Evolutionary conservation across 129 eudicot genomes (phyloP).

Genomic region (Tagetes patula): DNA sequence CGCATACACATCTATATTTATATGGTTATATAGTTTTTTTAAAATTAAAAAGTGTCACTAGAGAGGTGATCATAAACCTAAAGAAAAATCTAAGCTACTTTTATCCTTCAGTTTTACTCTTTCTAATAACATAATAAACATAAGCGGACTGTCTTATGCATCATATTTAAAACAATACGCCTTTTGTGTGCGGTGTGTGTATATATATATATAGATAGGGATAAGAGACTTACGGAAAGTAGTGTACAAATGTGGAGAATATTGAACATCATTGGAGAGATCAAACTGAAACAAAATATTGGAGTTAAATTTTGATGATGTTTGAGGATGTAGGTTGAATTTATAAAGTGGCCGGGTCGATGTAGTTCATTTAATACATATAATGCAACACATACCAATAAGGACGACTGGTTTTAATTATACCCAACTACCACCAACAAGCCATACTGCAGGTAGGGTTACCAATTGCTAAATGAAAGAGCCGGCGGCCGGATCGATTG

Average conservation of each 20-base stretch:
- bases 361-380: not conserved
- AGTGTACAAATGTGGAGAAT: constrained; percentile 21
- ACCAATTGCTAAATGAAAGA: not conserved
- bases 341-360: constrained; percentile 15
- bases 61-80: no score
- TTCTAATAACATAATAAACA: no score
- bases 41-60: no score
- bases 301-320: constrained; percentile 19
- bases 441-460: constrained; percentile 1
- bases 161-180: no score
- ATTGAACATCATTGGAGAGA: constrained; percentile 23
- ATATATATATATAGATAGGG: not conserved
- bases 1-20: no score
- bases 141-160: no score
- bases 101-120: no score
- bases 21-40: no score
- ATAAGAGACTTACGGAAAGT: constrained; percentile 19
- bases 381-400: constrained; percentile 21
- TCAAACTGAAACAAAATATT: not conserved
- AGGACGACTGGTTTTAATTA: constrained; percentile 18
- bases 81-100: no score
- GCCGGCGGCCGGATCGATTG: not conserved
- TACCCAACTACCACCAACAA: constrained; percentile 17
- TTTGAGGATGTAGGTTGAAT: constrained; percentile 7
- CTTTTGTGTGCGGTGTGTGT: no score